A percentile compares a stretch with the other conserved stretches of the same genome.
Conservation (phyloP, 805 yeast species). For the Kuraishia piskuri region DNA sequence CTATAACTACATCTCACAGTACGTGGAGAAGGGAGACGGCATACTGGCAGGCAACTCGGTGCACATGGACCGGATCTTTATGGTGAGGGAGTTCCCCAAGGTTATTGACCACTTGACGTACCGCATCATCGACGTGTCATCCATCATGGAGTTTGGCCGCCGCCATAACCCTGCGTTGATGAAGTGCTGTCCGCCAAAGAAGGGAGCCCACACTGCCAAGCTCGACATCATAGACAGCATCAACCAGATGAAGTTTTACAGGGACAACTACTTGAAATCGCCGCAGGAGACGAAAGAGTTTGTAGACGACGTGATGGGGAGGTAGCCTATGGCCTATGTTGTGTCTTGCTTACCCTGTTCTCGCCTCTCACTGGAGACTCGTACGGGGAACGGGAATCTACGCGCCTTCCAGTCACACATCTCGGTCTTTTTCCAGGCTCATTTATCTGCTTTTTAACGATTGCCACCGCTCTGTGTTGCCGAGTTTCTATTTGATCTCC, state of each 20-base stretch:
- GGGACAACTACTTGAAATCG: slow-evolving; percentile 46
- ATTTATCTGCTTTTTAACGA: too few species aligned
- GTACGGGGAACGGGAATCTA: too few species aligned
- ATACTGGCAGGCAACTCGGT: slow-evolving; percentile 87
- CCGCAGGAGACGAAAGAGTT: background rate
- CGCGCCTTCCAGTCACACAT: too few species aligned
- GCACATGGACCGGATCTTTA: slow-evolving; percentile 83
- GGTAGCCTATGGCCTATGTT: too few species aligned
- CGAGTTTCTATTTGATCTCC: too few species aligned
- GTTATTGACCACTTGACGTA: slow-evolving; percentile 57
- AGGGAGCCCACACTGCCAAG: slow-evolving; percentile 74
- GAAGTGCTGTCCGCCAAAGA: slow-evolving; percentile 51
- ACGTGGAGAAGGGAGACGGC: slow-evolving; percentile 49
- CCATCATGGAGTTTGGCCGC: slow-evolving; percentile 68
- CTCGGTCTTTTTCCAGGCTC: too few species aligned
- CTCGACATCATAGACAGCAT: slow-evolving; percentile 88
- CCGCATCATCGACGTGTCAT: slow-evolving; percentile 84
- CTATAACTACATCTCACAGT: slow-evolving; percentile 47
- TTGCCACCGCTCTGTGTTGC: too few species aligned
- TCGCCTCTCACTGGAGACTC: too few species aligned
- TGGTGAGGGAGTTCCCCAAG: slow-evolving; percentile 76
- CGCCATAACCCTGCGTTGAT: slow-evolving; percentile 69
- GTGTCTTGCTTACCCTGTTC: too few species aligned
- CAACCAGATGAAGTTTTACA: slow-evolving; percentile 70
- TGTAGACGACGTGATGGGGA: background rate